A percentile compares a stretch with the other conserved stretches of the same genome.
phyloP scores from a whole-genome alignment of 2,329 filamentous ascomycete species.

The Thyridium curvatum region DNA sequence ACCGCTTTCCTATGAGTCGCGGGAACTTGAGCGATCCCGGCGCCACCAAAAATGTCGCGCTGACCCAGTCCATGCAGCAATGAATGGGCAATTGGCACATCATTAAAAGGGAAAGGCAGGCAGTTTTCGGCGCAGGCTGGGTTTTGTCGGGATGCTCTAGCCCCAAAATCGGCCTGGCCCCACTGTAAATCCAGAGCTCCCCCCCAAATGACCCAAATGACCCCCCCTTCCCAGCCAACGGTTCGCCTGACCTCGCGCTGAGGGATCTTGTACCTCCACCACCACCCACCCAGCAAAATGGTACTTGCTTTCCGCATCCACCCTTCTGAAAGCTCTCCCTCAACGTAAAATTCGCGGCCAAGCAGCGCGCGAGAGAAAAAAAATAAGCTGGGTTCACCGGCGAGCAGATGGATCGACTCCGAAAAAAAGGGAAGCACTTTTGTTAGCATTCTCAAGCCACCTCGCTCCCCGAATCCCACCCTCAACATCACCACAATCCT shows the following conservation, averaged over 20 bases:
- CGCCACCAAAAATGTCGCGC: no score
- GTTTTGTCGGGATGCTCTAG: conserved; percentile 6
- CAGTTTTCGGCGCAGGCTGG: no score
- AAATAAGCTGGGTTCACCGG: not conserved
- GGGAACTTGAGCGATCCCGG: no score
- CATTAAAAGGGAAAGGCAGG: no score
- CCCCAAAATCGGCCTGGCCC: conserved; percentile 1
- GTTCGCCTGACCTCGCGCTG: conserved; percentile 2
- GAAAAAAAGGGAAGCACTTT: not conserved
- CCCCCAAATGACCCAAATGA: no score
- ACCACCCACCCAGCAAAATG: no score
- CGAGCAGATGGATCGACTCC: conserved; percentile 2
- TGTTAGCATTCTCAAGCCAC: not conserved
- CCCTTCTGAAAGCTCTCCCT: conserved; percentile 1
- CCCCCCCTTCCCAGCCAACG: conserved; percentile 2
- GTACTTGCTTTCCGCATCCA: no score
- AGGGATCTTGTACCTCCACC: not conserved
- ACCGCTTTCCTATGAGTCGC: no score
- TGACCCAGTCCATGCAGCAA: no score
- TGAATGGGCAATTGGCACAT: conserved; percentile 1
- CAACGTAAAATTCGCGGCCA: not conserved
- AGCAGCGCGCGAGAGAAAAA: conserved; percentile 5
- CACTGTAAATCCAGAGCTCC: not conserved
- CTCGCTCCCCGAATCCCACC: no score
- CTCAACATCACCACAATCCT: not conserved